Conservation (phyloP, 345 rosid species). For the Lagerstroemia speciosa region DNA sequence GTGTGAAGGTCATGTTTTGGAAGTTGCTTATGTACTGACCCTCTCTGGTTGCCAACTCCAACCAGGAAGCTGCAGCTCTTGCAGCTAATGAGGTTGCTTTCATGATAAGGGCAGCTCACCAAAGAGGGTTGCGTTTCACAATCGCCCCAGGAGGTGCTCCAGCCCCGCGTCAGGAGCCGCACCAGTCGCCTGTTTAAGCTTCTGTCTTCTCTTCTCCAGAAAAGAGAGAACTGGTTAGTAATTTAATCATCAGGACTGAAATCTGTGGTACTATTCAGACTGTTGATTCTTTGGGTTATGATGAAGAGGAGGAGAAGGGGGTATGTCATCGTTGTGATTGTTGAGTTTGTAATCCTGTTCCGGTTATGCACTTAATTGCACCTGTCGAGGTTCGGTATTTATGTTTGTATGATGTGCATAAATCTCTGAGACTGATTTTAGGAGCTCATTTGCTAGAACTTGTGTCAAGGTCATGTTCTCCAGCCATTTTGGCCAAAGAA, state of each 20-base stretch:
- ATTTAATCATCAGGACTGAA: neutral
- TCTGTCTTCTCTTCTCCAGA: neutral
- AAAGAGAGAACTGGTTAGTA: too few relatives aligned
- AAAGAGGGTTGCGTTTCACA: constrained; percentile 57
- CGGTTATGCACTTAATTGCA: neutral
- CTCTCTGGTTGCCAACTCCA: neutral
- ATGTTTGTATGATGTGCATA: neutral
- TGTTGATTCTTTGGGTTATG: neutral
- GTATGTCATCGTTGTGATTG: neutral
- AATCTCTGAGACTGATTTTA: neutral
- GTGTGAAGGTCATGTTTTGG: too few relatives aligned
- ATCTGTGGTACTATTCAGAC: neutral
- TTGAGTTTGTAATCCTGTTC: neutral
- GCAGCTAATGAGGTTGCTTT: constrained; percentile 90
- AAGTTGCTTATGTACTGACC: neutral
- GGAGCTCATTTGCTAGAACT: neutral
- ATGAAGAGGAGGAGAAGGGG: neutral
- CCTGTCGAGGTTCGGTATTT: neutral
- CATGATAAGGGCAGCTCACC: constrained; percentile 82
- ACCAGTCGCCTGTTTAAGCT: constrained; percentile 19
- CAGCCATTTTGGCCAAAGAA: too few relatives aligned
- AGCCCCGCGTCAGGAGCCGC: constrained; percentile 38
- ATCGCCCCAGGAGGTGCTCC: constrained; percentile 48
- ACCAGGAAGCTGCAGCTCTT: constrained; percentile 86
- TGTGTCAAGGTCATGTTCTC: too few relatives aligned